phyloP scores from a whole-genome alignment of 495 filamentous ascomycete genomes.

The Penicillium coprophilum region DNA sequence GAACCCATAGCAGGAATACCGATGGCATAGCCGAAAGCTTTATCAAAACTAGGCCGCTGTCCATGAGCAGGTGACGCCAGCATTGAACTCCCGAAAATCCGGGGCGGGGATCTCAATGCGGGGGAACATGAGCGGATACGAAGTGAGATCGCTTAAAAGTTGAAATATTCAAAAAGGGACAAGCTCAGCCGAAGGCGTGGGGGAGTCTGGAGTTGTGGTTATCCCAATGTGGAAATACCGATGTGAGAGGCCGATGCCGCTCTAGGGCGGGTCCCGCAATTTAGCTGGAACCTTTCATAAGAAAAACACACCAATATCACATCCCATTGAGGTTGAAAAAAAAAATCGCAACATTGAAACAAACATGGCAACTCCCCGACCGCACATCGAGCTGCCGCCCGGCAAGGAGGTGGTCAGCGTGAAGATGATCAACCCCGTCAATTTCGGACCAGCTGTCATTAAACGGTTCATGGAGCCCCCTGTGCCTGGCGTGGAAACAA shows the following conservation, averaged over 20 bases:
- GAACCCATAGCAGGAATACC: not conserved
- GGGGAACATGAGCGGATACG: not conserved
- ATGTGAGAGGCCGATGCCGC: not conserved
- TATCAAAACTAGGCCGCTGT: not conserved
- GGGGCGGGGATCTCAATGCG: not conserved
- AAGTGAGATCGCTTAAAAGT: not conserved
- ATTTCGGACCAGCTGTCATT: constrained; percentile 23
- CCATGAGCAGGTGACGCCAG: not conserved
- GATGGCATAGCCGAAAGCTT: not conserved
- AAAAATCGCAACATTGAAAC: not conserved
- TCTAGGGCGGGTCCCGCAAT: not conserved
- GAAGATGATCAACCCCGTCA: constrained; percentile 23
- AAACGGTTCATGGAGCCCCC: constrained; percentile 25
- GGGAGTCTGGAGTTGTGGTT: not conserved
- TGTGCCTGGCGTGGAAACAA: constrained; percentile 21
- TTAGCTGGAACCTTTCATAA: not conserved
- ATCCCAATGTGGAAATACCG: not conserved
- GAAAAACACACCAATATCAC: not conserved
- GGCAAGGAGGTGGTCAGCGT: constrained; percentile 17
- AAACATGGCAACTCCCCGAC: constrained; percentile 17
- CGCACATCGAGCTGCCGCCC: constrained; percentile 43
- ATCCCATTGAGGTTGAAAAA: not conserved
- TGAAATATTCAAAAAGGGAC: not conserved
- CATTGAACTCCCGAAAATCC: not conserved
- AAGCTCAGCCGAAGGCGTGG: not conserved